Evolutionary conservation across 441 rosid genomes (phyloP), one percentile per base, ranked within the genome.

Genomic region (Caryocar brasiliense): DNA sequence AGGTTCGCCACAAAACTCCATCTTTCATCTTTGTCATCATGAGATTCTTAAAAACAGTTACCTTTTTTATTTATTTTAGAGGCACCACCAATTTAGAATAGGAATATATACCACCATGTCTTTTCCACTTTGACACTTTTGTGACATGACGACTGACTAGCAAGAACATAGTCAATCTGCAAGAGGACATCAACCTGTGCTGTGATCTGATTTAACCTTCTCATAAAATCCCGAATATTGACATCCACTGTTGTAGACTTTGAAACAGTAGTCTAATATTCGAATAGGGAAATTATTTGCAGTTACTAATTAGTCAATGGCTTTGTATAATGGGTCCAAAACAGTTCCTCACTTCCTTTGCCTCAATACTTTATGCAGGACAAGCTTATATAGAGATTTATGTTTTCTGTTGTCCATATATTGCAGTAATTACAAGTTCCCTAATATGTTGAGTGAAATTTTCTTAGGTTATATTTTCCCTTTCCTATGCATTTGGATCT

Each of bases 1-100:
- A 77, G 86, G 79, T 74, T 82, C 78, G 80, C 91, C 88, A 80
- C 83, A 75, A 63, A 75, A 74, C 66, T 68, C 65, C 68, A 51
- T 47, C 64, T 70, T 72, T 68, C 89, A 46, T 66, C 76, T 61
- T 73, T 75, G 76, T 63, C 55, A 74, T 71, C 67, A 80, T 82
- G 70, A 77, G 77, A 82, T 79, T 64, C 78, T 66, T 61, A 47
- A 65, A 58, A 63, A 66, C 58, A 58, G 57, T 49, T 18, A 15
- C 27, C 54, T 61, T 62, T 38, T n/a, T 45, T 46, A 24, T 54
- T 48, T 61, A 44, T 67, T 61, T 45, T 54, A 66, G 61, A 59
- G 54, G 68, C 68, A 69, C 85, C 90, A 74, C 77, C 72, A 61
- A 57, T 71, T 68, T 60, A 60, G 90, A 76, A 85, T 80, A 61